Evolutionary conservation across 495 filamentous ascomycete species (phyloP), one percentile per base, ranked within the genome.

Genomic region (Penicillium manginii): DNA sequence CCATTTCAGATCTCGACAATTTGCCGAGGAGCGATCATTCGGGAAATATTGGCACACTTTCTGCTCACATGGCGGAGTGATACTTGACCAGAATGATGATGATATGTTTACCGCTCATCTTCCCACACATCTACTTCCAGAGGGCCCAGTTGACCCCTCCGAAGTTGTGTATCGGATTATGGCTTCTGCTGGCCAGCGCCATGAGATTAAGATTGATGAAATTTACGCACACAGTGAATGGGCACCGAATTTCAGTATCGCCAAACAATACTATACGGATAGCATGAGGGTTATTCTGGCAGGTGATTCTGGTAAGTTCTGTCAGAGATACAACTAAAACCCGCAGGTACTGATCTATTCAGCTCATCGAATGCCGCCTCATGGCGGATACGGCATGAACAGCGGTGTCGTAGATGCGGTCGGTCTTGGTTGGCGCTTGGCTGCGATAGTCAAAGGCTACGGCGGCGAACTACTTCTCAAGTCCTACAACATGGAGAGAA

Each of bases 321-420:
- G 6, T 37, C 6, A 47, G 8, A 19, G 3, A 47, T 9, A 47
- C 45, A n/a, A 12, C 26, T 14, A 22, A 29, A 29, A 29, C 7
- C 10, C 1, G 11, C 11, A 15, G 21, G 0, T 7, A 47, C 15
- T 12, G 10, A 22, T 11, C 22, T 19, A 14, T 63, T 71, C 62
- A 43, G 80, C 81, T 0, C 83, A 86, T 57, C 78, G 74, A 31
- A 78, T 80, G 59, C 75, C 73, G 31, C 83, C 83, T 0, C 74
- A 69, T 46, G 73, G 71, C 21, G 71, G 71, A 15, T 71, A 71
- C 33, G 71, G 71, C 2, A 66, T 76, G 64, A 74, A 76, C 45
- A 73, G 57, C 47, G 71, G 71, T 4, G 32, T 76, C 12, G 66
- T 40, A 11, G 73, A 76, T 50, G 69, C 71, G 2, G 18, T 67